Evolutionary conservation across 441 rosid genomes (phyloP).

Genomic region (Jatropha podagrica): DNA sequence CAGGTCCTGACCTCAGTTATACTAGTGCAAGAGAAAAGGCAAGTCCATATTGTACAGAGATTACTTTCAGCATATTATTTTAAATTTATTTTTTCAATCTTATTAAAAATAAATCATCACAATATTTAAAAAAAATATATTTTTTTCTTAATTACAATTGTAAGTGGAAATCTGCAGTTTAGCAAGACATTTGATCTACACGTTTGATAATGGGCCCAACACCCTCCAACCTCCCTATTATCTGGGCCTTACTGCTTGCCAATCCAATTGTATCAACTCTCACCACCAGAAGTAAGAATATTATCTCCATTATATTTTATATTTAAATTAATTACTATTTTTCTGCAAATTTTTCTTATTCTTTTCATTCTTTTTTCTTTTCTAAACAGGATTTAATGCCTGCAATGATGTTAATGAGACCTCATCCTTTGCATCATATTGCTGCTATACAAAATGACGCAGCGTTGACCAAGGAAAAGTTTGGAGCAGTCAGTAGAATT

Average conservation of each 20-base stretch:
- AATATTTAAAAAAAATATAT: no score
- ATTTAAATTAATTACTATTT: background rate
- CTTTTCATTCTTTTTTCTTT: background rate
- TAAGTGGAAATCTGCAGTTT: background rate
- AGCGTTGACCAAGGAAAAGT: conserved; percentile 24
- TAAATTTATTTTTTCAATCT: no score
- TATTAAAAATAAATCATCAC: no score
- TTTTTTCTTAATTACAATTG: no score
- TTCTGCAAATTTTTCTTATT: background rate
- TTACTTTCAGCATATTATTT: no score
- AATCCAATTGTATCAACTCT: background rate
- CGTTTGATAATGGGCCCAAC: background rate
- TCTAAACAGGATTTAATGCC: background rate
- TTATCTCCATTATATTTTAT: no score
- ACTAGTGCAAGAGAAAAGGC: conserved; percentile 22
- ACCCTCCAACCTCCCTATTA: background rate
- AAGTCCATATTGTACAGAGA: background rate
- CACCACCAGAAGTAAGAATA: background rate
- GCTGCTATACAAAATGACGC: background rate
- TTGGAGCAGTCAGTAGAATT: conserved; percentile 30
- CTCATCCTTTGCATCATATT: conserved; percentile 14
- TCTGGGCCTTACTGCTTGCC: background rate
- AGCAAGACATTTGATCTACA: background rate
- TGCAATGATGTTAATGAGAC: conserved; percentile 29
- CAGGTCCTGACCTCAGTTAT: conserved; percentile 23